Evolutionary conservation across 768 basidiomycete genomes (phyloP), one percentile per base, ranked within the genome.

Genomic region (Symmetrospora coprosmae): DNA sequence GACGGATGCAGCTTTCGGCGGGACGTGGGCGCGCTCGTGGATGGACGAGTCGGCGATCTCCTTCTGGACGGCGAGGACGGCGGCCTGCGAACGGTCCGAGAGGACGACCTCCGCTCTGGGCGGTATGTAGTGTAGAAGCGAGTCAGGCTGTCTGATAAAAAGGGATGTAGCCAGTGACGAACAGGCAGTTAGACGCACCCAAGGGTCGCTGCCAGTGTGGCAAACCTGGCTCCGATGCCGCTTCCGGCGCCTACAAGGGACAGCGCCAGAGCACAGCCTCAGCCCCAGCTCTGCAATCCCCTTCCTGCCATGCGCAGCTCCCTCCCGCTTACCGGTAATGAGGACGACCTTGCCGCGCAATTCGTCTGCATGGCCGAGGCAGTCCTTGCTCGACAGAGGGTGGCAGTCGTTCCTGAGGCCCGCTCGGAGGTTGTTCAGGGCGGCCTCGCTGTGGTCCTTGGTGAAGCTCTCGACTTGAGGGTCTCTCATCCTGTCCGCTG

Each of bases 311-410:
- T 7, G 48, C 30, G 8, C 48, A 50, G 31, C 21, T 23, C 23
- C 30, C n/a, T n/a, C n/a, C 30, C 35, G 50, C 50, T 41, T 11
- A 58, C 55, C 55, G 9, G 55, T 58, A 16, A 58, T 35, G 30
- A 58, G 55, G 16, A 58, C 43, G 2, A 58, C 41, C 43, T 58
- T 58, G 55, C 55, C 55, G 9, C 46, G 25, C n/a, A 58, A 43
- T 6, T 43, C 31, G 43, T 43, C 43, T 17, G 41, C 40, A 41
- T 58, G 17, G 28, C 19, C 40, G 6, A 58, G n/a, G n/a, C n/a
- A n/a, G n/a, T n/a, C n/a, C n/a, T n/a, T n/a, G n/a, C n/a, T n/a
- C n/a, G n/a, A n/a, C n/a, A n/a, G n/a, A n/a, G n/a, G n/a, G n/a
- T n/a, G n/a, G n/a, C n/a, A n/a, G n/a, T n/a, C n/a, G n/a, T n/a